Evolutionary conservation across 441 rosid species (phyloP).

Genomic region (Pelargonium fulgidum): DNA sequence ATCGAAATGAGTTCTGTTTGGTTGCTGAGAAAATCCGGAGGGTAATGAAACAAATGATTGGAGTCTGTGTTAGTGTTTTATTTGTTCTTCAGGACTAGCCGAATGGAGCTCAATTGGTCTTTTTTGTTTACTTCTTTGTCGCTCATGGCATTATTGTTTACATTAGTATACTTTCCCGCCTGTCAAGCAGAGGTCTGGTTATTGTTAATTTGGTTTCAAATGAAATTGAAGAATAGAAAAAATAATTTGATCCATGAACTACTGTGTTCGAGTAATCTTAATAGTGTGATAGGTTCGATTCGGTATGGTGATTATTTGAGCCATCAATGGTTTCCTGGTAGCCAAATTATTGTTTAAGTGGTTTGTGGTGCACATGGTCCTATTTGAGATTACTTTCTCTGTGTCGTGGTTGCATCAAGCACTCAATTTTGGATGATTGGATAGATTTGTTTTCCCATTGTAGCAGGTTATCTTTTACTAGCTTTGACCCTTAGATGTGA

Average conservation of each 20-base stretch:
- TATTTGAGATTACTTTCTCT: not conserved
- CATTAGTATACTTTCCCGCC: no score
- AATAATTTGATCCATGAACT: no score
- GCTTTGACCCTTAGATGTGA: not conserved
- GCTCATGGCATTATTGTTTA: no score
- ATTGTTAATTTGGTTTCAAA: no score
- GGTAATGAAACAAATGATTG: not conserved
- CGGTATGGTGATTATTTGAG: no score
- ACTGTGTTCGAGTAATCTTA: no score
- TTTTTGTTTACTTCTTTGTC: no score
- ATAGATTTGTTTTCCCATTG: constrained; percentile 2
- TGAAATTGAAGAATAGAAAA: no score
- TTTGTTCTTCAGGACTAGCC: not conserved
- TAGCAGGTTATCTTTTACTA: not conserved
- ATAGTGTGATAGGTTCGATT: no score
- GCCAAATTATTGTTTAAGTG: not conserved
- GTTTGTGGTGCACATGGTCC: not conserved
- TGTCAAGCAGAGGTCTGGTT: no score
- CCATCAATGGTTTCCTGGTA: no score
- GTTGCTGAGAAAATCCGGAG: constrained; percentile 12
- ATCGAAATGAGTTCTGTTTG: constrained; percentile 11
- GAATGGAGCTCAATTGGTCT: no score
- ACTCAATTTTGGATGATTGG: constrained; percentile 12
- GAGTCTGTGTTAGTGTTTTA: not conserved
- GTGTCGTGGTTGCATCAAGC: constrained; percentile 12